phyloP scores from a whole-genome alignment of 75 land plant genomes.

The Isoetes taiwanensis region DNA sequence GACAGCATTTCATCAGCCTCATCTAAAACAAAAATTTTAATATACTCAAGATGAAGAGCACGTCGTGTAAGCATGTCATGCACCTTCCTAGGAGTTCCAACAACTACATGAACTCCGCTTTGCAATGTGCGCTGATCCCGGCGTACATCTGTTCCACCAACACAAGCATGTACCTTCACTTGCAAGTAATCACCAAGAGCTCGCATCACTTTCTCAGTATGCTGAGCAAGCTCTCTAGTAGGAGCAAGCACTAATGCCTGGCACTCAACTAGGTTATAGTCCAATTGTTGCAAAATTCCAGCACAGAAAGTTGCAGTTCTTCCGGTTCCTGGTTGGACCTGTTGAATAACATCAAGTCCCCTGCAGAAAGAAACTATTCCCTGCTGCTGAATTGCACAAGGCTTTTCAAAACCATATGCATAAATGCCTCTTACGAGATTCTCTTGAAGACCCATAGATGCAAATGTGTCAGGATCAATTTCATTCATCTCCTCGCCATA shows the following conservation, averaged over 20 bases:
- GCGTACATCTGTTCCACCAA: slow-evolving; percentile 64
- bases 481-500: too few species aligned
- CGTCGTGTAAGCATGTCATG: slow-evolving; percentile 11
- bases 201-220: slow-evolving; percentile 77
- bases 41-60: slow-evolving; percentile 24
- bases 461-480: slow-evolving; percentile 77
- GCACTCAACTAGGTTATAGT: too few species aligned
- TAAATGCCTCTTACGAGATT: slow-evolving; percentile 79
- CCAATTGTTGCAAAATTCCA: slow-evolving; percentile 51
- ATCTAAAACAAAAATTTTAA: slow-evolving; percentile 70
- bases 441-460: slow-evolving; percentile 66
- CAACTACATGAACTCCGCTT: slow-evolving; percentile 74
- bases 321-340: slow-evolving; percentile 72
- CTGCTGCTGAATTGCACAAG: slow-evolving; percentile 63
- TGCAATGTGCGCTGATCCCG: slow-evolving; percentile 59
- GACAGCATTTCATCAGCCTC: slow-evolving; percentile 85
- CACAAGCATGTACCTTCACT: slow-evolving; percentile 78
- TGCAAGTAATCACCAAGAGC: slow-evolving; percentile 73
- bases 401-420: slow-evolving; percentile 82
- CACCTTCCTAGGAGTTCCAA: slow-evolving; percentile 76
- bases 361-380: background rate
- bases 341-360: slow-evolving; percentile 66
- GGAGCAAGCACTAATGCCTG: slow-evolving; percentile 65
- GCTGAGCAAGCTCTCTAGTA: slow-evolving; percentile 68
- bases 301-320: too few species aligned